phyloP scores from a whole-genome alignment of 192 early-diverging fungal species.

The Backusella australiensis region DNA sequence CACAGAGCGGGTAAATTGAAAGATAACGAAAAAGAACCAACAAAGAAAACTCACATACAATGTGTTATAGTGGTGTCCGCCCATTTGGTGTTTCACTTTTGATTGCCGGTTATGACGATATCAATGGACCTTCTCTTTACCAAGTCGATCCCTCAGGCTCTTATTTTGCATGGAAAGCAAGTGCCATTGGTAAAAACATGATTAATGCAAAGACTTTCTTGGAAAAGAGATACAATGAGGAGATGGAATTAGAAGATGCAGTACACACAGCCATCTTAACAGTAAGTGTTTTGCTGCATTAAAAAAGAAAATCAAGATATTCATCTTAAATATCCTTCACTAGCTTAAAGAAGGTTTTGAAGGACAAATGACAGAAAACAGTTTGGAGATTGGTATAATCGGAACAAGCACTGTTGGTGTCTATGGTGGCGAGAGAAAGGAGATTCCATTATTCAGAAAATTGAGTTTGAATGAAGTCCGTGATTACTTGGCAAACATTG shows the following conservation, averaged over 20 bases:
- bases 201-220: constrained; percentile 99
- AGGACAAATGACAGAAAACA: constrained; percentile 95
- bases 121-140: constrained; percentile 86
- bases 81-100: constrained; percentile 99
- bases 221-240: constrained; percentile 93
- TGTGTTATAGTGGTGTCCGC: constrained; percentile 81
- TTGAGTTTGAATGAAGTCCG: constrained; percentile 82
- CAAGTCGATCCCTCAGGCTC: constrained; percentile 99
- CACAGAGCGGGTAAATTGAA: constrained; percentile 83
- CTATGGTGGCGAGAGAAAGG: constrained; percentile 53
- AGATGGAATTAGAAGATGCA: constrained; percentile 97
- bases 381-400: constrained; percentile 94
- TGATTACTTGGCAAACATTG: constrained; percentile 98
- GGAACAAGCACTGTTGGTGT: constrained; percentile 51
- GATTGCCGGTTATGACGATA: constrained; percentile 92
- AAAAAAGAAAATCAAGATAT: neutral
- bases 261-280: constrained; percentile 99
- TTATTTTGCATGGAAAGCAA: constrained; percentile 99
- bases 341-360: constrained; percentile 97
- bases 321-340: neutral
- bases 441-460: constrained; percentile 78
- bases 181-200: constrained; percentile 99
- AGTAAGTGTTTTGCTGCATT: constrained; percentile 17
- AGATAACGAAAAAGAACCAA: too few relatives aligned
- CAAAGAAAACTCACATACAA: too few relatives aligned